Evolutionary conservation across 2,329 filamentous ascomycete species (phyloP), one percentile per base, ranked within the genome.

Genomic region (Aspergillus proliferans): DNA sequence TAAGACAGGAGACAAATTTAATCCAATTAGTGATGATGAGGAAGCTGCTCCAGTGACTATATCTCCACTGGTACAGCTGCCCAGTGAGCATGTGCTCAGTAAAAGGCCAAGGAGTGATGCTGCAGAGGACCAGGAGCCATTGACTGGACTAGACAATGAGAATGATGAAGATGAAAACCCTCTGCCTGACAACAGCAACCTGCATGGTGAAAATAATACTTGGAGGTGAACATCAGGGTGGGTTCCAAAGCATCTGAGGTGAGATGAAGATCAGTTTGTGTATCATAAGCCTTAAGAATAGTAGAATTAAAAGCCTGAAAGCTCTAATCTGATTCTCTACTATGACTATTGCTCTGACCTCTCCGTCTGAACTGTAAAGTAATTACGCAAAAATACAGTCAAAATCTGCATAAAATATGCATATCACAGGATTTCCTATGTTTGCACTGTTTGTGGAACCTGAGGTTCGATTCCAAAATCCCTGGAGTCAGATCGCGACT

Each of bases 401-500:
- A 33, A 5, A 5, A 33, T 33, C 3, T 33, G 28, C n/a, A n/a
- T n/a, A n/a, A n/a, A n/a, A n/a, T n/a, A n/a, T n/a, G n/a, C n/a
- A n/a, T n/a, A n/a, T n/a, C 28, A 33, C 12, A 14, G 28, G 28
- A 33, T 33, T 33, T 33, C 28, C 28, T 33, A 33, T 33, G 28
- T 33, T 33, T 33, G 28, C 28, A 33, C 28, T 33, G 28, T 33
- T 33, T 33, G 28, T 33, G 28, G 28, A 33, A 33, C 28, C 28
- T 33, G 28, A 21, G 21, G 21, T 21, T 21, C 21, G 28, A 33
- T 33, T 47, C 45, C 21, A 47, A 26, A 41, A 47, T 12, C 24
- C 33, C 40, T 47, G 36, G 15, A 47, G 45, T 42, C 22, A 30
- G 21, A 42, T 42, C 34, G 33, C 45, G 45, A 24, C 40, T 47